These are phyloP conservation scores for Wickerhamiella australiensis DNA, from an alignment of 805 yeast genomes.

Conservation along the genomic window DNA sequence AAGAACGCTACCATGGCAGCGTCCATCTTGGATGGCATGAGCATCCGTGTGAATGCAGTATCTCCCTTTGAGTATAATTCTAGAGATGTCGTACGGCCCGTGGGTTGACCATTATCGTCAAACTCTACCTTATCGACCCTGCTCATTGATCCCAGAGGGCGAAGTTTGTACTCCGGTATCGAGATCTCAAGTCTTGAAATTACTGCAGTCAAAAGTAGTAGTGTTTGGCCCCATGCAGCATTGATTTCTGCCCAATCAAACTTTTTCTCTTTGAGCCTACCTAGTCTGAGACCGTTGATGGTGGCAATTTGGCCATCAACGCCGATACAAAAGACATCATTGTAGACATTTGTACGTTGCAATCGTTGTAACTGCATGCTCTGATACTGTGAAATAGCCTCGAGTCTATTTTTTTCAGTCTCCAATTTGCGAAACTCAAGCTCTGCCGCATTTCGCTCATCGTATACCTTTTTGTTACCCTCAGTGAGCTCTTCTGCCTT, in stretches of 20 bases:
- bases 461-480: conserved; percentile 38
- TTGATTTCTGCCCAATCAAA: conserved; percentile 88
- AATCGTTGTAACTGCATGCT: conserved; percentile 56
- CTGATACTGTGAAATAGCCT: conserved; percentile 50
- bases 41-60: conserved; percentile 54
- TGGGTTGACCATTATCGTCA: conserved; percentile 31
- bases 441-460: conserved; percentile 43
- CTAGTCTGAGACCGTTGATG: conserved; percentile 76
- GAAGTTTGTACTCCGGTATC: conserved; percentile 47
- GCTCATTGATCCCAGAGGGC: conserved; percentile 79
- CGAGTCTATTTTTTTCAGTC: conserved; percentile 49
- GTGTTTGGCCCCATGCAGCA: conserved; percentile 80
- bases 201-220: conserved; percentile 56
- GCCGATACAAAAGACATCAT: conserved; percentile 71
- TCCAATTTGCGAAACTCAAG: conserved; percentile 40
- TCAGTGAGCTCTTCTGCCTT: conserved; percentile 24
- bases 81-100: conserved; percentile 31
- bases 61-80: conserved; percentile 60
- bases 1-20: conserved; percentile 69
- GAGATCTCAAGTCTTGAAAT: conserved; percentile 43
- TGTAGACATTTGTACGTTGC: conserved; percentile 68
- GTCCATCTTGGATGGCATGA: conserved; percentile 68
- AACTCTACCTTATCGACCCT: conserved; percentile 47
- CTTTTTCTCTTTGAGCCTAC: conserved; percentile 43
- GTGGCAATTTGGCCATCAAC: conserved; percentile 78